These are phyloP conservation scores for Populus nigra DNA, from an alignment of 345 rosid genomes.

Conservation along the genomic window DNA sequence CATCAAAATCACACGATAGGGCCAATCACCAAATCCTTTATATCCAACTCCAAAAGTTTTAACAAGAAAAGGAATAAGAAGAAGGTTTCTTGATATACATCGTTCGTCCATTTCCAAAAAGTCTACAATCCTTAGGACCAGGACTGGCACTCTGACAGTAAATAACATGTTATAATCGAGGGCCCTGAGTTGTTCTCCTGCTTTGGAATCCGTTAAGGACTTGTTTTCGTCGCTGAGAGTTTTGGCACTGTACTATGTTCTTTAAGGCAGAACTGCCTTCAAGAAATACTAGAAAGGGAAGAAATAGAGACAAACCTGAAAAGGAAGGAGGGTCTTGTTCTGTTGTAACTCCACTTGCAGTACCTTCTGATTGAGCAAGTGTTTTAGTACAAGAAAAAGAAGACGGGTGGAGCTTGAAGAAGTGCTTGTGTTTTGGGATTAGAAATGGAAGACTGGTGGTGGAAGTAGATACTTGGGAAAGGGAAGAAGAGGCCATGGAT, in stretches of 20 bases:
- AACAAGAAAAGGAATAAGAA: neutral
- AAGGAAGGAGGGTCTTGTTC: slow-evolving; percentile 40
- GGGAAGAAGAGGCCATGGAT: slow-evolving; percentile 38
- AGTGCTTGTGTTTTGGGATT: slow-evolving; percentile 22
- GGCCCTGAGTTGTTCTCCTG: neutral
- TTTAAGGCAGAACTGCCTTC: neutral
- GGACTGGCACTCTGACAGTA: neutral
- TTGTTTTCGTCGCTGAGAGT: neutral
- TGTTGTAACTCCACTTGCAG: slow-evolving; percentile 40
- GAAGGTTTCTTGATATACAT: no score
- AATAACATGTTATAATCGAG: neutral
- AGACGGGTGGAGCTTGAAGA: slow-evolving; percentile 21
- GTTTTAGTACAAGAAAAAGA: slow-evolving; percentile 19
- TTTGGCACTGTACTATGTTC: neutral
- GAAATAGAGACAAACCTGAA: slow-evolving; percentile 32
- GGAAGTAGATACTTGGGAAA: slow-evolving; percentile 25
- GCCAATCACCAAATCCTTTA: neutral
- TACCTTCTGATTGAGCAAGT: slow-evolving; percentile 42
- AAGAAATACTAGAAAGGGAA: neutral
- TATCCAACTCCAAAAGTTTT: neutral
- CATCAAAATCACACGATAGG: neutral
- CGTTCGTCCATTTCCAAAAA: no score
- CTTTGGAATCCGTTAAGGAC: neutral
- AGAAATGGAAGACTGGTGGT: slow-evolving; percentile 14
- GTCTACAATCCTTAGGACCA: neutral